Evolutionary conservation across 352 stramenopile species (phyloP).

Genomic region (Lagenidium giganteum): DNA sequence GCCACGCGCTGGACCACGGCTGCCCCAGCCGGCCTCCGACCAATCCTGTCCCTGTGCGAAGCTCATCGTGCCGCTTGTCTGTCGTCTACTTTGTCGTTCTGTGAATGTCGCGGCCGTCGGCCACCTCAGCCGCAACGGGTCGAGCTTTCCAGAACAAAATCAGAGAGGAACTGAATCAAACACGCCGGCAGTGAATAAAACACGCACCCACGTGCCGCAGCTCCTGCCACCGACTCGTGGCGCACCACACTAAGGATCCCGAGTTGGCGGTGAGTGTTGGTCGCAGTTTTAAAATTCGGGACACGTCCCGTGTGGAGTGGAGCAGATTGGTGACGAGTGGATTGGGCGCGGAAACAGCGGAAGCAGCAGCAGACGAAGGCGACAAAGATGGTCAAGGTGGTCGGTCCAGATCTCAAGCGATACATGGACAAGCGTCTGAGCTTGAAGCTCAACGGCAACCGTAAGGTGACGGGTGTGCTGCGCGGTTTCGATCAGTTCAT

Average conservation of each 20-base stretch:
- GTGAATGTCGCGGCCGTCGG: constrained; percentile 3
- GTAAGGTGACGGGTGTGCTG: constrained; percentile 91
- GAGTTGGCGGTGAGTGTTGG: too few species aligned
- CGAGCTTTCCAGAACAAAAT: constrained; percentile 9
- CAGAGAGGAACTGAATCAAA: constrained; percentile 2
- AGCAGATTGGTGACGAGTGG: not conserved
- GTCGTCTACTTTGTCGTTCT: constrained; percentile 7
- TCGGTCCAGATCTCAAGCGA: constrained; percentile 83
- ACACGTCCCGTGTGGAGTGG: not conserved
- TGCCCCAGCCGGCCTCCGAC: constrained; percentile 64
- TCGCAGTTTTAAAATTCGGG: not conserved
- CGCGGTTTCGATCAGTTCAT: constrained; percentile 97
- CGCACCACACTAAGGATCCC: too few species aligned
- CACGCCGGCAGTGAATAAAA: too few species aligned
- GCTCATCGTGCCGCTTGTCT: constrained; percentile 33
- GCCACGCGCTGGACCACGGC: constrained; percentile 48
- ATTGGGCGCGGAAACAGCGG: constrained; percentile 1
- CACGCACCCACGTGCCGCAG: too few species aligned
- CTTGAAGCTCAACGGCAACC: constrained; percentile 94
- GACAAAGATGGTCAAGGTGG: constrained; percentile 67
- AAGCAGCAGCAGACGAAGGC: constrained; percentile 2
- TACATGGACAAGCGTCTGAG: constrained; percentile 95
- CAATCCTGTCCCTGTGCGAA: constrained; percentile 80
- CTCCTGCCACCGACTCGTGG: too few species aligned
- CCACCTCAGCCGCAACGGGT: constrained; percentile 1